Evolutionary conservation across 192 early-diverging fungal species (phyloP).

Genomic region (Physocladia obscura): DNA sequence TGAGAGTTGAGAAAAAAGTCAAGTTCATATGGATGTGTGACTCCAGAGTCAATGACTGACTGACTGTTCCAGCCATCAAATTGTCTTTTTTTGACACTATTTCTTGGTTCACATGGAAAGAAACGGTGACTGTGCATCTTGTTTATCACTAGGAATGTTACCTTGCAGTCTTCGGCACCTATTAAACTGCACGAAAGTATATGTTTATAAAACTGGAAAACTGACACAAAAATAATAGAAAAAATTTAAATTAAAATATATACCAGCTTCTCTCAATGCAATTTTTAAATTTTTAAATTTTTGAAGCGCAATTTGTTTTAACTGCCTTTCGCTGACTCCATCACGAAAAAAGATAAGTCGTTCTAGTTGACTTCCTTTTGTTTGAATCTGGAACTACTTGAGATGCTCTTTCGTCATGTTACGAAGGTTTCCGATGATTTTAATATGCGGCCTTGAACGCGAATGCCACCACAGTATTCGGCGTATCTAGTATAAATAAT

Average conservation of each 20-base stretch:
- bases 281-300: slow-evolving; percentile 52
- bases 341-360: slow-evolving; percentile 64
- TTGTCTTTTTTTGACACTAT: slow-evolving; percentile 77
- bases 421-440: slow-evolving; percentile 48
- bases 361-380: slow-evolving; percentile 35
- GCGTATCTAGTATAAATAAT: no score
- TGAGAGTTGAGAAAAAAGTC: slow-evolving; percentile 90
- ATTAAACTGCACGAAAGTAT: no score
- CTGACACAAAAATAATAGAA: no score
- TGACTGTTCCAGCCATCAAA: slow-evolving; percentile 77
- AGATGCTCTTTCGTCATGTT: slow-evolving; percentile 39
- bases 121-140: slow-evolving; percentile 65
- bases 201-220: no score
- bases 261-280: slow-evolving; percentile 33
- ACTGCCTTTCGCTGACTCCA: slow-evolving; percentile 65
- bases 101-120: slow-evolving; percentile 61
- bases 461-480: slow-evolving; percentile 39
- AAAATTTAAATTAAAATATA: no score
- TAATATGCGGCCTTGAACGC: slow-evolving; percentile 45
- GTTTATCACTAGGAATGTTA: slow-evolving; percentile 57
- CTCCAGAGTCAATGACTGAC: slow-evolving; percentile 34
- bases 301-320: slow-evolving; percentile 49
- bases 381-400: slow-evolving; percentile 37
- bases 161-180: slow-evolving; percentile 27
- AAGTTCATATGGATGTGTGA: slow-evolving; percentile 78